A percentile compares a stretch with the other conserved stretches of the same genome.
Conservation (phyloP, 2,329 filamentous ascomycete genomes). For the Xylaria sp. region DNA sequence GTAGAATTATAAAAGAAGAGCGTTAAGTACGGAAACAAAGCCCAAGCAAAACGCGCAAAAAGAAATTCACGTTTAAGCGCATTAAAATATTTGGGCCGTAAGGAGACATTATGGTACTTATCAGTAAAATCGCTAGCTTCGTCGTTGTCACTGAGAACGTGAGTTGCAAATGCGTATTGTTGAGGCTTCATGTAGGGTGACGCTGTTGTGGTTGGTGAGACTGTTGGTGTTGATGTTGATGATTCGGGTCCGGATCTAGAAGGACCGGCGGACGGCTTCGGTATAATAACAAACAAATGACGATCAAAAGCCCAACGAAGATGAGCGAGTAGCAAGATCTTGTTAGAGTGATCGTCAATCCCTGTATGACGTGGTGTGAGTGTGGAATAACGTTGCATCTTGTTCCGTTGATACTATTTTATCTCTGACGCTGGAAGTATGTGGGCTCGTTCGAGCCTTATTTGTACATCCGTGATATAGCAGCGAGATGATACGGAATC, state of each 20-base stretch:
- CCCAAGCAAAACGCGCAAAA: conserved; percentile 10
- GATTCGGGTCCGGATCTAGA: background rate
- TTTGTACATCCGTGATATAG: background rate
- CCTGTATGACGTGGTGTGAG: background rate
- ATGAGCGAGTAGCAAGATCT: background rate
- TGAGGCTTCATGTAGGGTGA: background rate
- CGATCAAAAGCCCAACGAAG: conserved; percentile 1
- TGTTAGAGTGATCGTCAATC: background rate
- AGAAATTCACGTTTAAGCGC: conserved; percentile 3
- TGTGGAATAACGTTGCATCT: background rate
- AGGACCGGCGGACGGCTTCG: background rate
- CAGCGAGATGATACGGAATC: background rate
- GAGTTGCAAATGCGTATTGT: conserved; percentile 1
- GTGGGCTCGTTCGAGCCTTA: conserved; percentile 1
- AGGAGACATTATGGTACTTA: background rate
- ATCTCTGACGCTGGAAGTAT: background rate
- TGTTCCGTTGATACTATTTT: background rate
- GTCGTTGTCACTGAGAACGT: background rate
- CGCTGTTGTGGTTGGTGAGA: background rate
- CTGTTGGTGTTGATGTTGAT: background rate
- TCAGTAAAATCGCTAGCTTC: background rate
- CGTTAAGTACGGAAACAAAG: background rate
- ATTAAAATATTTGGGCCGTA: background rate
- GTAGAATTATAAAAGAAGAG: background rate
- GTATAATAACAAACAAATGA: background rate